phyloP scores from a whole-genome alignment of 257 asterid genomes.

The Gynochthodes officinalis region DNA sequence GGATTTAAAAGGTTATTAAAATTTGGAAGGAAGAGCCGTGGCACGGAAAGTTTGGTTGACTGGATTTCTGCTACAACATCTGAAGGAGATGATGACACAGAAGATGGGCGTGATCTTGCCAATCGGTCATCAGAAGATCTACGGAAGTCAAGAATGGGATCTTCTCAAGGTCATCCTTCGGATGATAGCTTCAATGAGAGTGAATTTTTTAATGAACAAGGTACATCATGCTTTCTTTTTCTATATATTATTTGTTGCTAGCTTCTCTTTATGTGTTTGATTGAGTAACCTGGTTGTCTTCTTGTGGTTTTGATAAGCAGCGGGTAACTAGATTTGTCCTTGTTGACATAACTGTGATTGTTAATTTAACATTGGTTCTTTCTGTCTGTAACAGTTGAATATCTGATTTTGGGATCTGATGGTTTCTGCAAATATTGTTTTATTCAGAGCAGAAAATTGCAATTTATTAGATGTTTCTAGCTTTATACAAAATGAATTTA shows the following conservation, averaged over 20 bases:
- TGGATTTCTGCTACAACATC: slow-evolving; percentile 97
- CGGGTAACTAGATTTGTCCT: background rate
- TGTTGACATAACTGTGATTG: background rate
- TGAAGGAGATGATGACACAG: slow-evolving; percentile 92
- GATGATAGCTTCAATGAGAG: slow-evolving; percentile 66
- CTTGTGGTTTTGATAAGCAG: background rate
- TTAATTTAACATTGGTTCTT: background rate
- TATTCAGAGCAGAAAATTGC: background rate
- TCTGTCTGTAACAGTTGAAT: background rate
- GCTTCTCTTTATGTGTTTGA: background rate
- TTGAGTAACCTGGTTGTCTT: background rate
- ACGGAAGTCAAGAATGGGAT: slow-evolving; percentile 87
- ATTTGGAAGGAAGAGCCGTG: slow-evolving; percentile 78
- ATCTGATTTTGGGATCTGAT: background rate
- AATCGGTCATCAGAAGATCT: slow-evolving; percentile 72
- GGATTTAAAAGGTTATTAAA: slow-evolving; percentile 79
- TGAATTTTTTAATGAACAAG: slow-evolving; percentile 66
- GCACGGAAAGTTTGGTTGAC: slow-evolving; percentile 57
- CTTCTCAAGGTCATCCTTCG: slow-evolving; percentile 63
- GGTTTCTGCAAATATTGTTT: background rate
- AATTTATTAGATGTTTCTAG: background rate
- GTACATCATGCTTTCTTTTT: slow-evolving; percentile 27
- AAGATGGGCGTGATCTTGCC: slow-evolving; percentile 80
- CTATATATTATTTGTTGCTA: background rate
- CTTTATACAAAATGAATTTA: background rate